Evolutionary conservation across 768 basidiomycete genomes (phyloP), one percentile per base, ranked within the genome.

Genomic region (Chalciporus sphaerocephalus): DNA sequence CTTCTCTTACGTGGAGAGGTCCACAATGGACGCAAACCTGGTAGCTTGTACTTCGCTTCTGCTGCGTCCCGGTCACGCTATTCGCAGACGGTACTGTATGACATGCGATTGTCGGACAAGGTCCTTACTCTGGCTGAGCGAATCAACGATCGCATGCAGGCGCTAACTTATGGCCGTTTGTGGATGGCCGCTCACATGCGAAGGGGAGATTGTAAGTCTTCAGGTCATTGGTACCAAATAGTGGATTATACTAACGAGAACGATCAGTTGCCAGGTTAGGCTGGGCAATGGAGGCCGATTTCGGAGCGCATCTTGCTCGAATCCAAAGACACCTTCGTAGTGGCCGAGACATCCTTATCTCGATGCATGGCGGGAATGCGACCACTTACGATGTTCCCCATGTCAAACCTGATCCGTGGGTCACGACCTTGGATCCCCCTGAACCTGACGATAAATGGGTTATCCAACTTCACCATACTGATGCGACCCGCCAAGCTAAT

Each of bases 161-260:
- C 54, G 12, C 7, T 54, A 16, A 60, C 40, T 12, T 52, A 36
- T 1, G 70, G 69, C 10, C 61, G 70, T 8, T 50, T 65, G 15
- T 73, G 71, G 73, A 69, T 74, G 68, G 67, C 67, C 37, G 69
- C 66, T 8, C 71, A 73, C 24, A 73, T 74, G 73, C 70, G 71
- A 25, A 60, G 71, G 39, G 73, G 73, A 1, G 71, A 73, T 38
- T 73, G 70, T 73, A 40, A 57, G 70, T 34, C n/a, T 36, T n/a
- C n/a, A n/a, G 34, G 13, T 36, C 41, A 3, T 9, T 8, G 16
- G 16, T 22, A 0, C 21, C 47, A n/a, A 13, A 21, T 25, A 9
- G 7, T 16, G 8, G 24, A 8, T 15, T 5, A 5, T 21, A 10
- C 20, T 23, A 4, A 12, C 21, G 6, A 24, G 6, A 9, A 10